These are phyloP conservation scores for Euphrasia confusa DNA, from an alignment of 257 asterid species.

Conservation along the genomic window DNA sequence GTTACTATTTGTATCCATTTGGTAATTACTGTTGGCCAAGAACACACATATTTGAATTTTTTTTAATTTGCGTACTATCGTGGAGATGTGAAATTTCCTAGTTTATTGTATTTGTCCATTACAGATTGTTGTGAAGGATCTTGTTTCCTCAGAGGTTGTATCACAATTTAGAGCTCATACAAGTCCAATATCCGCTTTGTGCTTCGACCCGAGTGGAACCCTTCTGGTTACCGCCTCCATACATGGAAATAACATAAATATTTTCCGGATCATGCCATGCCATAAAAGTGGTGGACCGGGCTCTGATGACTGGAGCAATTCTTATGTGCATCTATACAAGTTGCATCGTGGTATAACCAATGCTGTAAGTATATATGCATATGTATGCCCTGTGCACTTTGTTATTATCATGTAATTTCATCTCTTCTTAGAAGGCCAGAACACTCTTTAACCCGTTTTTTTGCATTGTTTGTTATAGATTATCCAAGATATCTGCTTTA, in stretches of 20 bases:
- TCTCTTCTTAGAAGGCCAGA: constrained; percentile 15
- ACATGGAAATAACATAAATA: constrained; percentile 61
- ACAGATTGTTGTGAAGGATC: constrained; percentile 67
- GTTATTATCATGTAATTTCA: constrained; percentile 9
- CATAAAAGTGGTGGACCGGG: constrained; percentile 36
- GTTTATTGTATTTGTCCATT: constrained; percentile 22
- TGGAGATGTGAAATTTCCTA: not conserved
- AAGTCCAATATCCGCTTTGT: constrained; percentile 69
- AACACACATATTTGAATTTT: not conserved
- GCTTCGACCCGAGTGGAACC: constrained; percentile 74
- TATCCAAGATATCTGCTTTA: constrained; percentile 68
- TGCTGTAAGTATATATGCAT: constrained; percentile 50
- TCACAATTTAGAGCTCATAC: constrained; percentile 75
- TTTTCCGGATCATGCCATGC: constrained; percentile 57
- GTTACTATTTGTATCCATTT: constrained; percentile 15
- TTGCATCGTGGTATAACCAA: constrained; percentile 67
- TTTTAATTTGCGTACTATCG: not conserved
- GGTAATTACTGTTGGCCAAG: constrained; percentile 11
- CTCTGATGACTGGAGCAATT: constrained; percentile 48
- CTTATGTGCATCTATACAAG: constrained; percentile 66
- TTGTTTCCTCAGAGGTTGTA: constrained; percentile 51
- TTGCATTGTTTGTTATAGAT: constrained; percentile 33
- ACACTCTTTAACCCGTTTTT: constrained; percentile 18
- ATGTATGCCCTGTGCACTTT: not conserved
- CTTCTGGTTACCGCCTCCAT: constrained; percentile 70